Conservation (phyloP, 768 basidiomycete species). For the Pleurotus sapidus region DNA sequence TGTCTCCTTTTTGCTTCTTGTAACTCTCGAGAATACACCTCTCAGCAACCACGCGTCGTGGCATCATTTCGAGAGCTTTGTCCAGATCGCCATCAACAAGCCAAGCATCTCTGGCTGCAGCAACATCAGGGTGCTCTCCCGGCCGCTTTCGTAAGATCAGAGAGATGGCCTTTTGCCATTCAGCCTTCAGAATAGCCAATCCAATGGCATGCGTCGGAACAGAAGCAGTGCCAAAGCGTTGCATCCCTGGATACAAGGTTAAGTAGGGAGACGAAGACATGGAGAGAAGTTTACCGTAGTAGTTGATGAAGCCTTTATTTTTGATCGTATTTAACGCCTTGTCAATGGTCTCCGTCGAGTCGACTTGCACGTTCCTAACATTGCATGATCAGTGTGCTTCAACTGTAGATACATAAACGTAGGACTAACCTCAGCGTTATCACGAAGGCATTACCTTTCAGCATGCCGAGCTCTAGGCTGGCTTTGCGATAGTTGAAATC, state of each 20-base stretch:
- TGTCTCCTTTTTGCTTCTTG: conserved; percentile 74
- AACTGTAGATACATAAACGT: not conserved
- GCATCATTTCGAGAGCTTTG: conserved; percentile 82
- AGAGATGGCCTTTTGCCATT: conserved; percentile 87
- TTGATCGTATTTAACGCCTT: conserved; percentile 76
- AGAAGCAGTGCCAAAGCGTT: conserved; percentile 95
- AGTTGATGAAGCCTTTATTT: conserved; percentile 92
- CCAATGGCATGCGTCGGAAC: conserved; percentile 96
- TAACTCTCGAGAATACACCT: conserved; percentile 89
- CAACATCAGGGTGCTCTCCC: conserved; percentile 93
- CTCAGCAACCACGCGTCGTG: conserved; percentile 90
- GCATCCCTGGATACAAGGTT: conserved; percentile 71
- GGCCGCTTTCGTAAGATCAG: conserved; percentile 80
- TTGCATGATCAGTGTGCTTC: not conserved
- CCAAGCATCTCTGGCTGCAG: conserved; percentile 83
- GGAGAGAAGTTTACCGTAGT: conserved; percentile 67
- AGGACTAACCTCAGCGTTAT: conserved; percentile 82
- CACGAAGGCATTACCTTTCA: conserved; percentile 94
- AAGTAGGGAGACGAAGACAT: not conserved
- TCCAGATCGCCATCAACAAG: conserved; percentile 78
- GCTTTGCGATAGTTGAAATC: conserved; percentile 85
- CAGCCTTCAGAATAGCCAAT: conserved; percentile 80
- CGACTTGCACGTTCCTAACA: conserved; percentile 78
- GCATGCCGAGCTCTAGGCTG: conserved; percentile 88
- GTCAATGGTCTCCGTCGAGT: conserved; percentile 70